Evolutionary conservation across 495 filamentous ascomycete species (phyloP), one percentile per base, ranked within the genome.

Genomic region (Aspergillus baeticus): DNA sequence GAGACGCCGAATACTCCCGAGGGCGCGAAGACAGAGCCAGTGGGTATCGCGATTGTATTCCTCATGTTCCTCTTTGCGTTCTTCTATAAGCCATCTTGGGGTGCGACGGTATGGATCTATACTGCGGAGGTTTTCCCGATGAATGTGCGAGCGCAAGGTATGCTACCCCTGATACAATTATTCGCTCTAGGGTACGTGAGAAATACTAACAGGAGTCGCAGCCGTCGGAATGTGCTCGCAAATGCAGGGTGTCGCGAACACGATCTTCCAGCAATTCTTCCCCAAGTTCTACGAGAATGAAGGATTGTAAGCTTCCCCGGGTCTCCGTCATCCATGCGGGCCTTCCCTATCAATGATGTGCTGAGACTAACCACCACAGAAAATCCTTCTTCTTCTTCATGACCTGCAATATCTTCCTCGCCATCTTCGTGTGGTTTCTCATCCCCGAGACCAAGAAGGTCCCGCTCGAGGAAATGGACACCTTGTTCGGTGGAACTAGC

Each of bases 391-490:
- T 77, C 63, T 69, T 81, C 61, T 78, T 81, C 53, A 75, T 72
- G 0, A 73, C 74, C 14, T 75, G 79, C 43, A 84, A 85, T 57
- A 66, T 82, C 54, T 50, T 82, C 18, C 73, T 84, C 20, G 85
- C 84, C 1, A 71, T 75, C 14, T 92, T 90, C 55, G 81, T 90
- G 41, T 90, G 75, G 75, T 88, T 88, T 73, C 83, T 85, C 51
- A 81, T 91, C 35, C 87, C 87, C 0, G 87, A 90, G 75, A 90
- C 87, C 1, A 90, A 89, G 73, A 69, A 85, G 41, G 73, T 89
- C 14, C 63, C 81, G 18, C 74, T 88, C 4, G 84, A 88, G 67
- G 83, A 87, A 60, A 87, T 87, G 53, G 84, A 86, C 62, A 70
- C 71, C 14, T 63, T 85, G 20, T 86, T 86, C 46, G 80, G 80